Evolutionary conservation across 176 grass and related monocot genomes (phyloP), one percentile per base, ranked within the genome.

Genomic region (Leersia perrieri): DNA sequence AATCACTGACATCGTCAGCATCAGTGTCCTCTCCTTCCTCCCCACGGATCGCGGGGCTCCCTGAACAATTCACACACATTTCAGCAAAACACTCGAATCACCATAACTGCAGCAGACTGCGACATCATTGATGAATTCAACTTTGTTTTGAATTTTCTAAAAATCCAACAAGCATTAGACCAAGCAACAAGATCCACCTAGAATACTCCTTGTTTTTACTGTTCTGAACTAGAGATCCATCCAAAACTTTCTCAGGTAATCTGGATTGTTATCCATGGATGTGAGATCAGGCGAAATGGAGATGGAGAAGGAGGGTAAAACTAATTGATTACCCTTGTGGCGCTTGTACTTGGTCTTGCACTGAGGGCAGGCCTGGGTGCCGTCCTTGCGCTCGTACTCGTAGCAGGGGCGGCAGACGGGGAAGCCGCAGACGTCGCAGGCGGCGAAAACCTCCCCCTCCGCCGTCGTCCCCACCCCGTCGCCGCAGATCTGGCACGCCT

Each of bases 291-390:
- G 4, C 33, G 63, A 3, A 64, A 40, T 11, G 49, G 55, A 39
- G 28, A 42, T 26, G 26, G 30, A 49, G 18, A 30, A 75, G 49
- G 20, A 27, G 9, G n/a, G n/a, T n/a, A n/a, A n/a, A 29, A 20
- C 13, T 20, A 2, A 5, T 5, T n/a, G n/a, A 22, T 87, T 87
- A 99, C 97, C 97, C 71, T 96, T 99, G 88, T 95, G 97, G 55
- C 93, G 91, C 89, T 99, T 99, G 97, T 95, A 96, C 81, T 94
- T 93, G 85, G 97, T 99, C 89, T 99, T 99, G 97, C 97, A 99
- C 78, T 99, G 97, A 4, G 93, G 97, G 84, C 97, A 99, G 30
- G 88, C 87, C 60, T 99, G 93, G 32, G 83, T 99, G 28, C 97
- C 97, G 40, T 96, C 97, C 78, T 90, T 90, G 78, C 97, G 92